Evolutionary conservation across 768 basidiomycete species (phyloP), one percentile per base, ranked within the genome.

Genomic region (Leccinum uliginosum): DNA sequence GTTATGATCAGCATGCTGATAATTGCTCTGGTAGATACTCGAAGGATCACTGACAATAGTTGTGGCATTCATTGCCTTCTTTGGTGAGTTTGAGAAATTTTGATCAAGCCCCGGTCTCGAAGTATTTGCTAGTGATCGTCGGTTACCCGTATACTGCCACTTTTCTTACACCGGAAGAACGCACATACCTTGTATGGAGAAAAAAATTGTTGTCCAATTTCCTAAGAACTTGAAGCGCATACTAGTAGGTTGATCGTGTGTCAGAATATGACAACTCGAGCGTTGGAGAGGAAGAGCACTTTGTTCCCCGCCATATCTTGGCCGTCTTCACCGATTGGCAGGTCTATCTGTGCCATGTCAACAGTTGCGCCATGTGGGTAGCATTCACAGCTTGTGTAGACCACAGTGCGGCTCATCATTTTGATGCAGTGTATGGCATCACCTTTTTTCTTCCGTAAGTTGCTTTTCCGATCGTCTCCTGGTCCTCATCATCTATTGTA

Each of bases 381-480:
- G 4, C 19, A 2, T 9, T 14, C 3, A 12, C 43, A 0, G 12
- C 21, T 23, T 46, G 17, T 43, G 10, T 43, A 43, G 40, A 43
- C 11, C 19, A 6, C 7, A 11, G 26, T 10, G 32, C 35, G 2
- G 15, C 51, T 67, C 29, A 67, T 38, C 19, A 6, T 26, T 38
- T 14, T 54, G 38, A 23, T 29, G 12, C 40, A 87, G 86, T 86
- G 3, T 86, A 84, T 62, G 86, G 86, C 3, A 86, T 86, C 48
- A 85, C 86, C 0, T 71, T 87, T 24, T 89, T 89, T 75, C 71
- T 87, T 29, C 85, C 85, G 83, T 87, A 65, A 63, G 86, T 77
- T 3, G 8, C 11, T 27, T 50, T 32, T 1, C 8, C 38, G 19
- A n/a, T 6, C 34, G 17, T 29, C n/a, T 59, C 9, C 61, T 29